Base-by-base conservation (phyloP, 2,329 filamentous ascomycete genomes). In the Tothia fuscella region DNA sequence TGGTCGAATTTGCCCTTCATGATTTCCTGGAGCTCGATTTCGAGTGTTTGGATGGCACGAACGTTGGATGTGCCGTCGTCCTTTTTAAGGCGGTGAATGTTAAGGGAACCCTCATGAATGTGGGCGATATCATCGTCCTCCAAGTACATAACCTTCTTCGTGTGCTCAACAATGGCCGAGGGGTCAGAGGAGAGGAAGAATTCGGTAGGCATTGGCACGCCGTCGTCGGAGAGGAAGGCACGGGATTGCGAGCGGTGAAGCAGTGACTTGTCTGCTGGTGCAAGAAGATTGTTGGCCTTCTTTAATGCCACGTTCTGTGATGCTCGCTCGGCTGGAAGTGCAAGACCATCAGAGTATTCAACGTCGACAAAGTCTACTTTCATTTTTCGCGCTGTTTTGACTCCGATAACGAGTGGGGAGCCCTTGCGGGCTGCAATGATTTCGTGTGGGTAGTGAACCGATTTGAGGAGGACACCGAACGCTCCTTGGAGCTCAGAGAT, bases 1-100 rank as follows among this genome's bases (percentile, higher is more conserved):
- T 98, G 91, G 65, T 98, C 91, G 67, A 96, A 98, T 63, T 91
- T 93, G 66, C 91, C 91, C 81, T 98, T 98, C 91, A 98, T 98
- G 67, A 98, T 98, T 72, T 98, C 88, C 72, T 98, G 91, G 50
- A 98, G 81, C 73, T 98, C 87, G 38, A 98, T 83, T 73, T 98
- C 91, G 43, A 98, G 78, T 43, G 91, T 98, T 75, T 98, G 91
- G 63, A 98, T 98, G 55, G 84, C 86, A 62, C 91, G 88, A 54
- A 96, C 87, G 60, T 96, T 95, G 67, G 86, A 93, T 59, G 83
- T 88, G 52, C 89, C 89, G 61, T 96, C 89, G 54, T 88, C 82
- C 78, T 96, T 96, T 67, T 84, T 88, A 54, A 96, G 74, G 60
- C 91, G 86, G 74, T 98, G 91, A 57, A 98, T 98, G 76, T 98